A percentile compares a stretch with the other conserved stretches of the same genome.
These are phyloP conservation scores for Dictyostelium intermedium DNA, from an alignment of 78 protist species.

Conservation along the genomic window DNA sequence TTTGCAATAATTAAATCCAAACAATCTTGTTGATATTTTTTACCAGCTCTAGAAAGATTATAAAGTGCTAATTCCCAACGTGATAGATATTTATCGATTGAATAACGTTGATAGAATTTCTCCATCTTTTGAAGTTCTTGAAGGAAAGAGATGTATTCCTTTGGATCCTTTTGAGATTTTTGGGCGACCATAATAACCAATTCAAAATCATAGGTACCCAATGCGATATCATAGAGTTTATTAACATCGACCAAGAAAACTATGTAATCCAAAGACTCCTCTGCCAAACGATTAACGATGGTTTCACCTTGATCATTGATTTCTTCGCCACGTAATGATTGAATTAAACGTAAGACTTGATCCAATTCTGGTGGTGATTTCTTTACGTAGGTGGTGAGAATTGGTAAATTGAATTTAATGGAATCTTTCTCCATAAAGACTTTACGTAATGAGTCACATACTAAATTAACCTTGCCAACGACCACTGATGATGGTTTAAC, in stretches of 20 bases:
- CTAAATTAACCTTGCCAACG: slow-evolving; percentile 39
- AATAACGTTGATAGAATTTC: slow-evolving; percentile 36
- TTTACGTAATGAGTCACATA: slow-evolving; percentile 59
- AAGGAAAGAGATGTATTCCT: slow-evolving; percentile 88
- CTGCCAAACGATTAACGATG: slow-evolving; percentile 72
- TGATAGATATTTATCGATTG: slow-evolving; percentile 79
- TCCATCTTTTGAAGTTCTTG: slow-evolving; percentile 56
- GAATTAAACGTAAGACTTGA: slow-evolving; percentile 59
- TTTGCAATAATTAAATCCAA: slow-evolving; percentile 7
- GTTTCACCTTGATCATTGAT: slow-evolving; percentile 41
- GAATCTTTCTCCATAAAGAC: slow-evolving; percentile 16
- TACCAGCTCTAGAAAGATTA: slow-evolving; percentile 68
- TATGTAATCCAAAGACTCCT: slow-evolving; percentile 77
- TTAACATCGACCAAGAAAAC: slow-evolving; percentile 87
- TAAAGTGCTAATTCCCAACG: slow-evolving; percentile 79
- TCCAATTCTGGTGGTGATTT: slow-evolving; percentile 81
- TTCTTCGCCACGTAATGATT: slow-evolving; percentile 63
- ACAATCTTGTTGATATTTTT: slow-evolving; percentile 53
- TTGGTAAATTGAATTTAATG: slow-evolving; percentile 29
- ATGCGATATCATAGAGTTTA: slow-evolving; percentile 82
- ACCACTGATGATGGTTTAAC: neutral
- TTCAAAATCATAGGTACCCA: slow-evolving; percentile 91
- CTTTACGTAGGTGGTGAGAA: slow-evolving; percentile 74
- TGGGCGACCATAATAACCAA: slow-evolving; percentile 89
- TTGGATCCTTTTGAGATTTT: slow-evolving; percentile 91